These are phyloP conservation scores for Neophaeococcomyces aloes DNA, from an alignment of 2,329 filamentous ascomycete species.

Conservation along the genomic window DNA sequence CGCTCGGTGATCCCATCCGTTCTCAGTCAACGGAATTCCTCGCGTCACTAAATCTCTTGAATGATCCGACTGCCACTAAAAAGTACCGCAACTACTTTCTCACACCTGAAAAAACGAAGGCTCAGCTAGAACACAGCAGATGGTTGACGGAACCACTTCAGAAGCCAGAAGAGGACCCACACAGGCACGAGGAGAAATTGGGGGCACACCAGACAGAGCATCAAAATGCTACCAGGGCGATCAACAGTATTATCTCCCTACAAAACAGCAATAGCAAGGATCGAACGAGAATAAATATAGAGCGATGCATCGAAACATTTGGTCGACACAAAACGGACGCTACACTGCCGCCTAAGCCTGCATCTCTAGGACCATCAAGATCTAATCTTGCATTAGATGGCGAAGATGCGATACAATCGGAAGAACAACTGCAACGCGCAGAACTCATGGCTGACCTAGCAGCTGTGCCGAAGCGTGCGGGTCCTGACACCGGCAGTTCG, in stretches of 20 bases:
- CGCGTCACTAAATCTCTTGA: conserved; percentile 53
- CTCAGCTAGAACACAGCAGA: conserved; percentile 57
- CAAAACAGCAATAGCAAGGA: conserved; percentile 69
- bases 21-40: conserved; percentile 74
- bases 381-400: neutral
- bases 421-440: neutral
- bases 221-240: conserved; percentile 59
- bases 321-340: conserved; percentile 82
- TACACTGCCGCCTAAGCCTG: conserved; percentile 51
- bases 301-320: conserved; percentile 75
- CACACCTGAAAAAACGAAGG: conserved; percentile 53
- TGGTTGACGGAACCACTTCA: conserved; percentile 42
- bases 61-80: conserved; percentile 26
- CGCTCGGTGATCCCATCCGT: conserved; percentile 66
- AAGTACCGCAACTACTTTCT: conserved; percentile 65
- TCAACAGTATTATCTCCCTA: conserved; percentile 68
- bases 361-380: neutral
- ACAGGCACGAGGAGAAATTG: conserved; percentile 16
- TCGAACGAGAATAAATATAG: conserved; percentile 68
- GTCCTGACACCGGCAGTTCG: conserved; percentile 84
- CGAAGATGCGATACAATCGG: neutral
- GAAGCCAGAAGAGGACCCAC: conserved; percentile 32
- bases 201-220: conserved; percentile 47
- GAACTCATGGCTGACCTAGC: conserved; percentile 5
- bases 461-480: conserved; percentile 48